Conservation (phyloP, 768 basidiomycete species). For the Auriscalpium vulgare region DNA sequence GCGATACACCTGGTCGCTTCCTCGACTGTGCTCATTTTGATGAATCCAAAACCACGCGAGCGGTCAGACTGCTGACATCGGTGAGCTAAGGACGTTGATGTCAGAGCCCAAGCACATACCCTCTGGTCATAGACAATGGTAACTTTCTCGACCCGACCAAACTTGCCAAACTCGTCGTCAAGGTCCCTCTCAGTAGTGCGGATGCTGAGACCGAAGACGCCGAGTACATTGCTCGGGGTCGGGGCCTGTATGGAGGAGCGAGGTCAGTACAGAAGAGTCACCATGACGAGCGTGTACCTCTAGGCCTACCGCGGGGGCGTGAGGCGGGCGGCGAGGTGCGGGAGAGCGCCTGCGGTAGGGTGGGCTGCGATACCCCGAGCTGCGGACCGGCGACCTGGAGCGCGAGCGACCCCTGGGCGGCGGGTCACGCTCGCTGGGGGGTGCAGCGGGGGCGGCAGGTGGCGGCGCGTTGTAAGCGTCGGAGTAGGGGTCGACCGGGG, state of each 20-base stretch:
- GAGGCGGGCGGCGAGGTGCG: slow-evolving; percentile 53
- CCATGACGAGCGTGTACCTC: slow-evolving; percentile 16
- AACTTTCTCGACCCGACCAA: slow-evolving; percentile 89
- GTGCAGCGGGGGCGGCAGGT: slow-evolving; percentile 34
- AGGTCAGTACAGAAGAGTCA: slow-evolving; percentile 10
- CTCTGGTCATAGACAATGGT: slow-evolving; percentile 95
- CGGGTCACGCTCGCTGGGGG: slow-evolving; percentile 48
- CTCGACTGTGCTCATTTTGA: slow-evolving; percentile 84
- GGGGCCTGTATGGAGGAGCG: slow-evolving; percentile 60
- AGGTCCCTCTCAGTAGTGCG: slow-evolving; percentile 90
- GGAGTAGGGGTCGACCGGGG: slow-evolving; percentile 71
- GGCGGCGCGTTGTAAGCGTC: slow-evolving; percentile 73
- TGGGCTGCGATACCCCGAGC: slow-evolving; percentile 58
- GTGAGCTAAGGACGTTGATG: neutral
- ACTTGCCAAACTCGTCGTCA: slow-evolving; percentile 87
- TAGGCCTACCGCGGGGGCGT: slow-evolving; percentile 62
- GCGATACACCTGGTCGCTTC: slow-evolving; percentile 85
- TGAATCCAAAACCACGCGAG: slow-evolving; percentile 97
- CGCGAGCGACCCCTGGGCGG: slow-evolving; percentile 60
- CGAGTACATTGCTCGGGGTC: slow-evolving; percentile 81
- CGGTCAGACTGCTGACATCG: slow-evolving; percentile 68
- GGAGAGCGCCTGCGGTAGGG: slow-evolving; percentile 41
- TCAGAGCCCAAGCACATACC: slow-evolving; percentile 40
- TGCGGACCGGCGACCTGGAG: slow-evolving; percentile 56
- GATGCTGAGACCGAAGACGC: slow-evolving; percentile 98